Conservation (phyloP, 768 basidiomycete species). For the Sarcodon aspratus region DNA sequence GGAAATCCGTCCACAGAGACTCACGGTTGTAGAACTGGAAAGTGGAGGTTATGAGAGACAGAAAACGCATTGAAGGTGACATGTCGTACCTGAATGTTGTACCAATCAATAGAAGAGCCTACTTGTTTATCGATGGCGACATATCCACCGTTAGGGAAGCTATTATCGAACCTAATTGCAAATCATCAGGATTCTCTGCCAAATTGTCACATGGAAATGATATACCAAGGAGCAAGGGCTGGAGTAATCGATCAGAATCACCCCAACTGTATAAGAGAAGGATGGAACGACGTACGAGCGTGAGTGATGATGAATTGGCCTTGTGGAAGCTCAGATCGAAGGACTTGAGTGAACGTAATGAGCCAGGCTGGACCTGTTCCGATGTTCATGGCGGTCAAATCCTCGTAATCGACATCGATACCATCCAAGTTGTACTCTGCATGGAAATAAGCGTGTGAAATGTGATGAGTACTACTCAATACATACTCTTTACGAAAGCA, state of each 20-base stretch:
- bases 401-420: conserved; percentile 66
- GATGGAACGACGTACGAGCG: conserved; percentile 30
- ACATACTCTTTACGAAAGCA: conserved; percentile 37
- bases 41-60: background rate
- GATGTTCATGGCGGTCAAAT: conserved; percentile 17
- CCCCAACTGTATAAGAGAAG: background rate
- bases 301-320: conserved; percentile 42
- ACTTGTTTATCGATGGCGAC: conserved; percentile 38
- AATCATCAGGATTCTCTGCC: background rate
- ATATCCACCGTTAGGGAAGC: conserved; percentile 35
- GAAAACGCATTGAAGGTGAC: background rate
- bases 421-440: conserved; percentile 39
- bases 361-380: conserved; percentile 34
- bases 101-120: conserved; percentile 53
- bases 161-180: background rate
- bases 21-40: conserved; percentile 31
- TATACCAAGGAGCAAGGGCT: conserved; percentile 30
- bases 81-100: conserved; percentile 8
- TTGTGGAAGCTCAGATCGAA: conserved; percentile 34
- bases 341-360: conserved; percentile 38
- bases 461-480: no score
- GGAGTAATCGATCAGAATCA: background rate
- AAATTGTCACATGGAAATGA: conserved; percentile 9
- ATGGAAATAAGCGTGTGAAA: no score
- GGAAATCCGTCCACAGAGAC: conserved; percentile 2